Conservation (phyloP, 140 eudicot species). For the Senecio squalidus region DNA sequence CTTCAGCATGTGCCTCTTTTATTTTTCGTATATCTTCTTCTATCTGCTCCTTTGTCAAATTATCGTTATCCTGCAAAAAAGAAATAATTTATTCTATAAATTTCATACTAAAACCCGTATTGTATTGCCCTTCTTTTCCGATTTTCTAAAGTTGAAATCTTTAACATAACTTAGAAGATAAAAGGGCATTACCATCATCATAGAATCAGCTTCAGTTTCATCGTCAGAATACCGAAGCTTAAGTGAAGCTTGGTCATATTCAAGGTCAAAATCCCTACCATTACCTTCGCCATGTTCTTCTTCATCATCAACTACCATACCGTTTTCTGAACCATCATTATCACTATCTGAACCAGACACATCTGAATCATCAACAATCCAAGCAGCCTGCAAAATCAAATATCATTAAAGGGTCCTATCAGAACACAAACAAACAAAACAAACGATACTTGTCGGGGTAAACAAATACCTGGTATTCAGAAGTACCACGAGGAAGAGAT, state of each 20-base stretch:
- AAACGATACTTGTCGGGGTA: neutral
- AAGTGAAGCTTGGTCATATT: slow-evolving; percentile 78
- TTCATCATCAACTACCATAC: slow-evolving; percentile 76
- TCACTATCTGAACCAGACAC: slow-evolving; percentile 52
- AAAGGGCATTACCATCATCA: slow-evolving; percentile 55
- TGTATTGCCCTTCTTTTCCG: neutral
- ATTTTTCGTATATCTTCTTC: slow-evolving; percentile 83
- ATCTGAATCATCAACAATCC: slow-evolving; percentile 93
- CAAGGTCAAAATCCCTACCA: slow-evolving; percentile 46
- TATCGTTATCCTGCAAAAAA: slow-evolving; percentile 82
- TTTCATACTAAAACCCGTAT: no score
- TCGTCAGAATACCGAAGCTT: slow-evolving; percentile 67
- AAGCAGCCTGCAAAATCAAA: slow-evolving; percentile 70
- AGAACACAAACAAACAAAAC: neutral
- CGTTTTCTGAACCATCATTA: slow-evolving; percentile 59
- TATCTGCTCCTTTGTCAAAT: slow-evolving; percentile 91
- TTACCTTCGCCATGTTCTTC: slow-evolving; percentile 28
- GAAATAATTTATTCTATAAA: no score
- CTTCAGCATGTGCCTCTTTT: slow-evolving; percentile 93
- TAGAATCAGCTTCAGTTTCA: slow-evolving; percentile 76
- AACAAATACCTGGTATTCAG: slow-evolving; percentile 81
- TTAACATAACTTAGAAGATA: neutral
- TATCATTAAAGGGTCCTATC: no score
- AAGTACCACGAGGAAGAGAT: slow-evolving; percentile 77
- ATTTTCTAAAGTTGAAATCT: neutral